Evolutionary conservation across 768 basidiomycete species (phyloP).

Genomic region (Wakefieldia striispora): DNA sequence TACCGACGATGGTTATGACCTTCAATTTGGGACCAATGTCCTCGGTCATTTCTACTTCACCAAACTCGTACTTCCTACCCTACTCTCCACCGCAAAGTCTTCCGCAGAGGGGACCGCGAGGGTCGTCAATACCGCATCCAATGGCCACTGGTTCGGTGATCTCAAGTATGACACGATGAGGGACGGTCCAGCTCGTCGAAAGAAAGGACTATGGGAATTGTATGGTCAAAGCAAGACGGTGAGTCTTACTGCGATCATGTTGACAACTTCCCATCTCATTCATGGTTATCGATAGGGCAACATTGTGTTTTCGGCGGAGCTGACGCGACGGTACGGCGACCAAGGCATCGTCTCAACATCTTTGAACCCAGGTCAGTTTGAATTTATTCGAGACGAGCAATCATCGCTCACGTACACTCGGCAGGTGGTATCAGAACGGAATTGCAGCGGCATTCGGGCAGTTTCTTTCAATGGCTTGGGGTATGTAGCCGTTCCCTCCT

Average conservation of each 20-base stretch:
- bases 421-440: constrained; percentile 21
- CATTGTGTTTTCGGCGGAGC: constrained; percentile 42
- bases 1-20: constrained; percentile 41
- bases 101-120: constrained; percentile 34
- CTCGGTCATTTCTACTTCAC: constrained; percentile 38
- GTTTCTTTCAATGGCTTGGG: neutral
- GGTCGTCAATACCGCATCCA: constrained; percentile 36
- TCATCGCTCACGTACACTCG: no score
- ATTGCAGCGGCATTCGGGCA: constrained; percentile 15
- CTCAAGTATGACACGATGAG: constrained; percentile 29
- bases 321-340: constrained; percentile 40
- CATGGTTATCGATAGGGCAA: constrained; percentile 35
- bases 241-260: neutral
- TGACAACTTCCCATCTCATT: no score
- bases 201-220: neutral
- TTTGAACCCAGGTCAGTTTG: constrained; percentile 40
- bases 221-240: constrained; percentile 35
- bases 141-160: constrained; percentile 18
- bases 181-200: constrained; percentile 24
- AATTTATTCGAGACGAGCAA: neutral
- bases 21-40: constrained; percentile 41
- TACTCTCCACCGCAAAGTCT: constrained; percentile 29
- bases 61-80: constrained; percentile 33
- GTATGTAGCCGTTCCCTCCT: constrained; percentile 3
- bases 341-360: constrained; percentile 45